A percentile compares a stretch with the other conserved stretches of the same genome.
These are phyloP conservation scores for Beauveria sp. DNA, from an alignment of 2,329 filamentous ascomycete species.

Conservation along the genomic window DNA sequence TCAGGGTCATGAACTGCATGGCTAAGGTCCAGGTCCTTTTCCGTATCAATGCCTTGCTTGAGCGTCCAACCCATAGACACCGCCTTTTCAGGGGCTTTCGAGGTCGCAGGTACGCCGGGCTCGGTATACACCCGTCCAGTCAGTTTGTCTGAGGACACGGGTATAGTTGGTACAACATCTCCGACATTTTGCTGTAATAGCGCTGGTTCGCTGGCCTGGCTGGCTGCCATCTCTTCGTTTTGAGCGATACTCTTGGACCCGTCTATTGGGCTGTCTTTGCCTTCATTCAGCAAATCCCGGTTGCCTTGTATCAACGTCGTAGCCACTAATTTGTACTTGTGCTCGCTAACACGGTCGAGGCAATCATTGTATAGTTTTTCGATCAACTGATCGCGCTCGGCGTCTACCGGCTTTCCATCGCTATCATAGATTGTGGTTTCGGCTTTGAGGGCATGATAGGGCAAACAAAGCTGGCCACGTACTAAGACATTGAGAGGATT, in stretches of 20 bases:
- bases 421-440: slow-evolving; percentile 85
- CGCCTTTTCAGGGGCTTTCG: slow-evolving; percentile 70
- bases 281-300: slow-evolving; percentile 70
- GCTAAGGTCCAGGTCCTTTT: slow-evolving; percentile 65
- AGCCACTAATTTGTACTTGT: slow-evolving; percentile 69
- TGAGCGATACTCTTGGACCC: slow-evolving; percentile 62
- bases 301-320: slow-evolving; percentile 74
- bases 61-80: slow-evolving; percentile 77
- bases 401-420: slow-evolving; percentile 70
- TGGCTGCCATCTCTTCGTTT: slow-evolving; percentile 61
- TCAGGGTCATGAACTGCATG: slow-evolving; percentile 52
- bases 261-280: slow-evolving; percentile 67
- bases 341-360: slow-evolving; percentile 82
- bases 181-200: slow-evolving; percentile 48
- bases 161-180: slow-evolving; percentile 49
- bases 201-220: slow-evolving; percentile 47
- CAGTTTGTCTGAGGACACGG: slow-evolving; percentile 58
- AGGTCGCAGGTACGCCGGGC: slow-evolving; percentile 58
- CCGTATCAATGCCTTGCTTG: slow-evolving; percentile 52
- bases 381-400: slow-evolving; percentile 69
- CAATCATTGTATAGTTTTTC: slow-evolving; percentile 95
- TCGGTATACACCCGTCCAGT: slow-evolving; percentile 68
- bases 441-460: slow-evolving; percentile 74
- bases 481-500: slow-evolving; percentile 91
- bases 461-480: slow-evolving; percentile 79